Evolutionary conservation across 2,329 filamentous ascomycete species (phyloP).

Genomic region (Xylaria sp.): DNA sequence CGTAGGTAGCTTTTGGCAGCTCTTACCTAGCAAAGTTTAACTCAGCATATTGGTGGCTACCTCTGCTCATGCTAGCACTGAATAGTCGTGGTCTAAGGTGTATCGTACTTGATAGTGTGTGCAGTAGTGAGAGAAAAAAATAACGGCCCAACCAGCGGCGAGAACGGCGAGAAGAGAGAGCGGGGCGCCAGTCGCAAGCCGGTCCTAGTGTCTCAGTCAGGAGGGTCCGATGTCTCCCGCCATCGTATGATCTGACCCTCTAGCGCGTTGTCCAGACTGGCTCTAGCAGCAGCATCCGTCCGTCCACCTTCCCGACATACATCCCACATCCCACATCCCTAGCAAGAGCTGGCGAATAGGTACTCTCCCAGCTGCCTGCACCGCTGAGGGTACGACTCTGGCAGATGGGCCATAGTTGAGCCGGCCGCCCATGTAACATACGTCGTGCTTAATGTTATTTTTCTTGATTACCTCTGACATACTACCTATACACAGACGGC

Average conservation of each 20-base stretch:
- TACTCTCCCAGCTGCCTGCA: background rate
- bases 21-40: background rate
- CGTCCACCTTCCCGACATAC: constrained; percentile 28
- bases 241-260: constrained; percentile 41
- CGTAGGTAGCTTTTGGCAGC: constrained; percentile 1
- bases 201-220: constrained; percentile 36
- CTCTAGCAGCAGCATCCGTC: constrained; percentile 16
- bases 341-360: constrained; percentile 3
- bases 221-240: constrained; percentile 38
- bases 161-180: background rate
- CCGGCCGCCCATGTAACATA: background rate
- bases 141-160: constrained; percentile 22
- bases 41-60: constrained; percentile 20
- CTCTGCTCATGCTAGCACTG: constrained; percentile 13
- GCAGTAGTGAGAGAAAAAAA: background rate
- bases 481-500: background rate
- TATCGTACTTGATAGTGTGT: background rate
- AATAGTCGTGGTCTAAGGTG: constrained; percentile 13
- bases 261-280: constrained; percentile 30
- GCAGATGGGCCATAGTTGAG: constrained; percentile 9
- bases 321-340: constrained; percentile 6
- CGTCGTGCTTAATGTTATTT: constrained; percentile 4
- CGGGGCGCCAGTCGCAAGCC: constrained; percentile 24
- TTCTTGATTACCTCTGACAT: background rate
- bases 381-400: background rate